Base-by-base conservation (phyloP, 257 asterid genomes). In the Paulownia fortunei region DNA sequence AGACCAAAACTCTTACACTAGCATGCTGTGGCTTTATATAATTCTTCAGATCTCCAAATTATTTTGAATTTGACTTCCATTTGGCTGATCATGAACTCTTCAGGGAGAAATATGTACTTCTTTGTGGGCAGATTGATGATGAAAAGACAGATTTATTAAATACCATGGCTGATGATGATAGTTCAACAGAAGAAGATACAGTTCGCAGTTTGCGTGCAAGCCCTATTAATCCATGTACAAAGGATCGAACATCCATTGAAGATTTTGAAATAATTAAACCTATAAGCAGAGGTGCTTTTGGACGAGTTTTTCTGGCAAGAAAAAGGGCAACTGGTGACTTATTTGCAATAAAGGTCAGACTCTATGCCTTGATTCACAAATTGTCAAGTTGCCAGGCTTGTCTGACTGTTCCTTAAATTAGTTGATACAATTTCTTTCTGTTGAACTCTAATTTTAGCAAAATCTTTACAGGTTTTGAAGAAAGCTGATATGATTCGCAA, bases 241-340 rank as follows among this genome's bases (percentile, higher is more conserved):
- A 89, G 87, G 98, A 96, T 68, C 90, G 99, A 49, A 96, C 98
- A 44, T 90, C 97, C 78, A 96, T 96, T 61, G 97, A 93, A 82
- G 99, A 96, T 88, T 96, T 96, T 86, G 99, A 96, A 89, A 96
- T 96, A 83, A 92, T 96, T 36, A 93, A 89, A 82, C 99, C 99
- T 79, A 96, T 96, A 79, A 96, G 99, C 83, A 89, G 99, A 84
- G 99, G 99, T 69, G 97, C 99, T 76, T 96, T 90, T 82, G 99
- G 99, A 78, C 88, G 97, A 80, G 98, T 96, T 54, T 96, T 96
- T 81, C 85, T 96, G 65, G 97, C 99, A 46, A 86, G 88, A 86
- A 96, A 96, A 87, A 87, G 98, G 87, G 88, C 98, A 73, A 96
- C 99, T 69, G 99, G 99, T 62, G 99, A 96, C 84, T 84, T 93